phyloP scores from a whole-genome alignment of 169 alveolate genomes.

The Plasmodium knowlesi region DNA sequence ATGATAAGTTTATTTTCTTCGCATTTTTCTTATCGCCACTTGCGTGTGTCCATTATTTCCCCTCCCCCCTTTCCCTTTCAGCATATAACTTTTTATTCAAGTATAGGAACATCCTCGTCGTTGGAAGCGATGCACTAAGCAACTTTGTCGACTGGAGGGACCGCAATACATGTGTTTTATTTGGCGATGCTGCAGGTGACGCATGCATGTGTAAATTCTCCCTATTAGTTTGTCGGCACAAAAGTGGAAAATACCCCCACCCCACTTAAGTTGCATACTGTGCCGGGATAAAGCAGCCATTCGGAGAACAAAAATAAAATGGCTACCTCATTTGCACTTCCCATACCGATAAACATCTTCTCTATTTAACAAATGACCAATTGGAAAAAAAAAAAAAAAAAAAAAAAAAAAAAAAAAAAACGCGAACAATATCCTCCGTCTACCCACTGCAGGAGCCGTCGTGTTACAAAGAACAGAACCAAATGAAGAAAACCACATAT shows the following conservation, averaged over 20 bases:
- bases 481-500: conserved; percentile 70
- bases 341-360: background rate
- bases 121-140: conserved; percentile 81
- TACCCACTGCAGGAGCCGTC: conserved; percentile 32
- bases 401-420: background rate
- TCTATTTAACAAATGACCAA: background rate
- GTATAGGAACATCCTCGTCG: conserved; percentile 68
- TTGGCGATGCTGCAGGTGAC: conserved; percentile 83
- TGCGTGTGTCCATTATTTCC: background rate
- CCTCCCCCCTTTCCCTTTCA: background rate
- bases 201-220: background rate
- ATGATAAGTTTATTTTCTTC: background rate
- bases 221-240: background rate
- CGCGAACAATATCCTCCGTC: too few species aligned
- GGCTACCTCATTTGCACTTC: background rate
- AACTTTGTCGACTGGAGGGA: conserved; percentile 82
- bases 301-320: background rate
- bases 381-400: background rate
- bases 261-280: background rate
- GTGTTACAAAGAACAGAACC: conserved; percentile 46
- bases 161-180: conserved; percentile 80
- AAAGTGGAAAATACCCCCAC: background rate
- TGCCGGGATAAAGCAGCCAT: background rate
- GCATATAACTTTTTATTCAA: conserved; percentile 51
- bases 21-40: background rate